Base-by-base conservation (phyloP, 208 protist genomes). In the Acanthamoeba triangularis region DNA sequence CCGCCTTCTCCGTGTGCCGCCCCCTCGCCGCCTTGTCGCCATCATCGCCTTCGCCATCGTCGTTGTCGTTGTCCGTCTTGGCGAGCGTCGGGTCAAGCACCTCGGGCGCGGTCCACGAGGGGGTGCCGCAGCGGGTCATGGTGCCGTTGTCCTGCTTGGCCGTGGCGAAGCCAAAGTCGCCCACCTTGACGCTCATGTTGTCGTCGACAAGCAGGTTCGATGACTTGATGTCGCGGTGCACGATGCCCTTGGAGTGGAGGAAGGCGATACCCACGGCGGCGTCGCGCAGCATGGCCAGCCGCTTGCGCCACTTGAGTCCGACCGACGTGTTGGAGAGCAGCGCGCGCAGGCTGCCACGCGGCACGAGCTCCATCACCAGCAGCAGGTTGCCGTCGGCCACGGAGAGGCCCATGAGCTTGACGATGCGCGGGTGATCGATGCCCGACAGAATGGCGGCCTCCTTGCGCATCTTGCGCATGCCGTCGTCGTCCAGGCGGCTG, bases 281-380 rank as follows among this genome's bases (percentile, higher is more conserved):
- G 78, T 25, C 33, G 35, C 18, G 72, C 6, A 95, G 65, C 8
- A 90, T n/a, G 28, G 72, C 18, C n/a, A 93, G 49, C 20, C 49
- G 91, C 72, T 37, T 47, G 30, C 49, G 49, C 49, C 65, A 65
- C 91, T 61, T 72, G 56, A 47, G 72, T 1, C n/a, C 11, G 52
- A 56, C 13, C 33, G 47, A 20, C 41, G 14, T n/a, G 44, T 96
- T 76, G 72, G 95, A 96, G 7, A 97, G 85, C 28, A 97, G 80
- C 11, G 84, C 35, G 35, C 96, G 96, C 25, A 97, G 92, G 47
- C 56, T 95, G 47, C 96, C 96, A 0, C 85, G 44, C 30, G 65
- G 35, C 72, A 97, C 97, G 44, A 93, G 96, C n/a, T 97, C 96
- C 63, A 96, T 96, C 33, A 96, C 96, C 47, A 97, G 90, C n/a